A percentile compares a stretch with the other conserved stretches of the same genome.
These are phyloP conservation scores for Neofusicoccum kwambonambiense DNA, from an alignment of 2,329 filamentous ascomycete species.

Conservation along the genomic window DNA sequence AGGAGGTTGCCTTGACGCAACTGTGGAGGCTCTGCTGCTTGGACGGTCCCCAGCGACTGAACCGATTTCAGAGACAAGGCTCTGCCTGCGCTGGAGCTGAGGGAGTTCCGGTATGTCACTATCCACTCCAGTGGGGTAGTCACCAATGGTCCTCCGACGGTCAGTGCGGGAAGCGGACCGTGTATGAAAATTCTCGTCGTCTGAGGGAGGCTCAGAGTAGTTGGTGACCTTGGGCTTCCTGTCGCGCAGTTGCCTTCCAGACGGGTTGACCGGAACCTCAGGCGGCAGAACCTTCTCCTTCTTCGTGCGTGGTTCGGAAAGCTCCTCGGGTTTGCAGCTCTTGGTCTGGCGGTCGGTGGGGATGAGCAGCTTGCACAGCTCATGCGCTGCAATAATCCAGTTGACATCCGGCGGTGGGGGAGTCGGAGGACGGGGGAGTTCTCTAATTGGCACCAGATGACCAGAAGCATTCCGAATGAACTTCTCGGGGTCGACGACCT, in stretches of 20 bases:
- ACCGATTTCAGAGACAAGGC: conserved; percentile 44
- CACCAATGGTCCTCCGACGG: conserved; percentile 39
- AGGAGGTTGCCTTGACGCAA: conserved; percentile 7
- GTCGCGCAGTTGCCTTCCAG: conserved; percentile 65
- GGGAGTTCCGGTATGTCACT: background rate
- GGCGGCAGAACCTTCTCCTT: conserved; percentile 50
- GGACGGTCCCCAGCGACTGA: conserved; percentile 34
- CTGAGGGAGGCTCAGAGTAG: conserved; percentile 53
- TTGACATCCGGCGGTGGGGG: conserved; percentile 78
- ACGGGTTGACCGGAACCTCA: conserved; percentile 42
- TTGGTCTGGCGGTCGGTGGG: conserved; percentile 71
- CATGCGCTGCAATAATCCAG: conserved; percentile 81
- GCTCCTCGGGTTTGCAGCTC: conserved; percentile 75
- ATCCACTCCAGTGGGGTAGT: background rate
- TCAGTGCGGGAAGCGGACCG: conserved; percentile 29
- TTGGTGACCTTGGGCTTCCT: conserved; percentile 58
- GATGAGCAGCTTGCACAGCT: conserved; percentile 78
- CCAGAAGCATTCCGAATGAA: conserved; percentile 63
- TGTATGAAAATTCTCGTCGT: conserved; percentile 27
- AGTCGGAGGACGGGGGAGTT: conserved; percentile 47
- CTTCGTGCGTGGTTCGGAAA: conserved; percentile 59
- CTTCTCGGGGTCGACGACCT: conserved; percentile 66
- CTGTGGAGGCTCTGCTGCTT: conserved; percentile 33
- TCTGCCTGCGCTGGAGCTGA: conserved; percentile 38
- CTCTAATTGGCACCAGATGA: conserved; percentile 34